Conservation (phyloP, 192 early-diverging fungal species). For the Diversispora eburnea region DNA sequence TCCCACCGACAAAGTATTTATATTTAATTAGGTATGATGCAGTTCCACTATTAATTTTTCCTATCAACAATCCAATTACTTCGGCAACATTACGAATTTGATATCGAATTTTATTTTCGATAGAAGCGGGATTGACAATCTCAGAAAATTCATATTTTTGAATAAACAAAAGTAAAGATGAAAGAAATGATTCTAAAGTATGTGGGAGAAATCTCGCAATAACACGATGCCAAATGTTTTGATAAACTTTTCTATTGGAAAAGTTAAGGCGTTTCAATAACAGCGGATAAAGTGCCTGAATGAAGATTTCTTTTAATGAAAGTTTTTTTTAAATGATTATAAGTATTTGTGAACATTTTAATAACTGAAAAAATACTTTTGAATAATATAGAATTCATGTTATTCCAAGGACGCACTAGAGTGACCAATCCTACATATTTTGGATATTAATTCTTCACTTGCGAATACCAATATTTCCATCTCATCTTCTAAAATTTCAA, state of each 20-base stretch:
- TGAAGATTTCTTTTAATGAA: not conserved
- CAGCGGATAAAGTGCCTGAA: not conserved
- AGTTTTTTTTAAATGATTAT: not conserved
- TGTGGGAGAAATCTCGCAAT: slow-evolving; percentile 4
- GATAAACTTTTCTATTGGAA: not conserved
- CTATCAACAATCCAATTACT: slow-evolving; percentile 14
- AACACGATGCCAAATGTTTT: slow-evolving; percentile 5
- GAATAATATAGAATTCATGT: not conserved
- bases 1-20: slow-evolving; percentile 27
- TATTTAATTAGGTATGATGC: slow-evolving; percentile 16
- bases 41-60: not conserved
- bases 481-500: slow-evolving; percentile 12
- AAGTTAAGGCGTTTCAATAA: slow-evolving; percentile 2
- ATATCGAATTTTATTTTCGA: slow-evolving; percentile 10
- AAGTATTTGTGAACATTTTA: not conserved
- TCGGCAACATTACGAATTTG: slow-evolving; percentile 5
- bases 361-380: not conserved
- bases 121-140: not conserved
- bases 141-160: not conserved
- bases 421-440: slow-evolving; percentile 27
- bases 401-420: slow-evolving; percentile 2
- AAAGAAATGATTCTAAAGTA: slow-evolving; percentile 15
- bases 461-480: slow-evolving; percentile 14
- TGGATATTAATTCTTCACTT: slow-evolving; percentile 21
- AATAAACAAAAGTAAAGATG: not conserved